These are phyloP conservation scores for Artemisia annua DNA, from an alignment of 129 eudicot species.

Conservation along the genomic window DNA sequence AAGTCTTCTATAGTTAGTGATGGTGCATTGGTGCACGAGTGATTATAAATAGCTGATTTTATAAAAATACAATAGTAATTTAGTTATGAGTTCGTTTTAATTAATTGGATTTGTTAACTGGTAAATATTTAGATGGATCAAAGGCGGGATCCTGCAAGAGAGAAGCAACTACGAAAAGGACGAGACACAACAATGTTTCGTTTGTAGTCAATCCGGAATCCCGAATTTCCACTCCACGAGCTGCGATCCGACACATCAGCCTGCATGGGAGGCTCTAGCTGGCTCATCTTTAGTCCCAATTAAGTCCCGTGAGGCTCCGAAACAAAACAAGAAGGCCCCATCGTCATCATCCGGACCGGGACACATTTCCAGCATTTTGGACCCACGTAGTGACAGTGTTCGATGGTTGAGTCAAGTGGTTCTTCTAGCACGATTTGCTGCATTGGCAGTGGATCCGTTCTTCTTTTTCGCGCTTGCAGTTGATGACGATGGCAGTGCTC, in stretches of 20 bases:
- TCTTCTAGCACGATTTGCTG: slow-evolving; percentile 65
- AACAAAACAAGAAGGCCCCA: neutral
- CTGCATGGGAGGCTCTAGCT: slow-evolving; percentile 54
- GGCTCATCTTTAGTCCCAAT: slow-evolving; percentile 71
- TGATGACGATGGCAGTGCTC: slow-evolving; percentile 45
- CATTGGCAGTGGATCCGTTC: slow-evolving; percentile 79
- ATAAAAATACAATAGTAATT: too few relatives aligned
- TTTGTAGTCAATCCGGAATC: slow-evolving; percentile 42
- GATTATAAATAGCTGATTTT: too few relatives aligned
- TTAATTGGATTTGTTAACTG: neutral
- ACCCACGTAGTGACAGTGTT: slow-evolving; percentile 69
- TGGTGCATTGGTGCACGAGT: too few relatives aligned
- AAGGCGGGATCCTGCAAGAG: slow-evolving; percentile 21
- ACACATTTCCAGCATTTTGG: slow-evolving; percentile 30
- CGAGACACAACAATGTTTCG: slow-evolving; percentile 26
- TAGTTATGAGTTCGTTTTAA: too few relatives aligned
- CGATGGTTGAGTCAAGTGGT: slow-evolving; percentile 55
- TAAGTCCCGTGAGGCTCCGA: slow-evolving; percentile 21
- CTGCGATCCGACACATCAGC: slow-evolving; percentile 32
- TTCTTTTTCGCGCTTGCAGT: slow-evolving; percentile 71
- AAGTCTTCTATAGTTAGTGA: too few relatives aligned
- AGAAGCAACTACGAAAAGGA: neutral
- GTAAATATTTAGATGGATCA: slow-evolving; percentile 26
- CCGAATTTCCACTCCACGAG: slow-evolving; percentile 46
- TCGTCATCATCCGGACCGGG: slow-evolving; percentile 7